Evolutionary conservation across 176 grass and related monocot genomes (phyloP).

Genomic region (Juncus inflexus): DNA sequence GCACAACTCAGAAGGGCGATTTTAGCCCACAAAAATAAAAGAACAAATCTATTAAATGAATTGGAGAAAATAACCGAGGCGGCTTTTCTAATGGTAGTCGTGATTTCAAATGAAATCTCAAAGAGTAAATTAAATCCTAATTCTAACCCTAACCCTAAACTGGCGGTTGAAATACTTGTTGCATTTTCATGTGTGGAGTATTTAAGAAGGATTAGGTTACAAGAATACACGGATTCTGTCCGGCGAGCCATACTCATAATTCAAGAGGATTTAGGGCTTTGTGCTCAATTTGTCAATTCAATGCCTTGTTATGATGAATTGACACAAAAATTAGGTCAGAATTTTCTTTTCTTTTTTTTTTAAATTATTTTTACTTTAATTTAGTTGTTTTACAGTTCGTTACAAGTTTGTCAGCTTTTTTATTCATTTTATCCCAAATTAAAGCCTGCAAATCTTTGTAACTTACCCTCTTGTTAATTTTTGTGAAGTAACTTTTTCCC

Average conservation of each 20-base stretch:
- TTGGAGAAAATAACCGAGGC: conserved; percentile 75
- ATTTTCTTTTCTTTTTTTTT: neutral
- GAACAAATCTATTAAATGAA: conserved; percentile 38
- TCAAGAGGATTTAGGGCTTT: conserved; percentile 49
- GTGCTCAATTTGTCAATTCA: conserved; percentile 50
- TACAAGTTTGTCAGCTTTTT: neutral
- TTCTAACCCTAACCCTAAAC: conserved; percentile 33
- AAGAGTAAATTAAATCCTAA: conserved; percentile 61
- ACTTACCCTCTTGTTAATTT: too few species aligned
- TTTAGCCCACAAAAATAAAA: conserved; percentile 40
- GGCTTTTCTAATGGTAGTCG: conserved; percentile 85
- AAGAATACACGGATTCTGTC: conserved; percentile 82
- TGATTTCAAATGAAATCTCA: conserved; percentile 55
- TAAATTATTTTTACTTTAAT: neutral
- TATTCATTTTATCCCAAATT: too few species aligned
- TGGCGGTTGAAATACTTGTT: conserved; percentile 67
- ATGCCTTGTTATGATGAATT: conserved; percentile 78
- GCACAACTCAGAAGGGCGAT: conserved; percentile 44
- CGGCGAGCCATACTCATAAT: conserved; percentile 51
- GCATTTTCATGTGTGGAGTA: conserved; percentile 88
- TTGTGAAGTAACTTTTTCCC: neutral
- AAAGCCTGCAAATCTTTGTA: too few species aligned
- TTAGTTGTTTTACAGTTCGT: neutral
- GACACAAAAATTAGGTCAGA: conserved; percentile 59
- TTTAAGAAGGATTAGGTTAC: conserved; percentile 64